Percentiles rank a stretch among this genome's conserved stretches.
These are phyloP conservation scores for Nicotiana otophora DNA, from an alignment of 257 asterid species.

Conservation along the genomic window DNA sequence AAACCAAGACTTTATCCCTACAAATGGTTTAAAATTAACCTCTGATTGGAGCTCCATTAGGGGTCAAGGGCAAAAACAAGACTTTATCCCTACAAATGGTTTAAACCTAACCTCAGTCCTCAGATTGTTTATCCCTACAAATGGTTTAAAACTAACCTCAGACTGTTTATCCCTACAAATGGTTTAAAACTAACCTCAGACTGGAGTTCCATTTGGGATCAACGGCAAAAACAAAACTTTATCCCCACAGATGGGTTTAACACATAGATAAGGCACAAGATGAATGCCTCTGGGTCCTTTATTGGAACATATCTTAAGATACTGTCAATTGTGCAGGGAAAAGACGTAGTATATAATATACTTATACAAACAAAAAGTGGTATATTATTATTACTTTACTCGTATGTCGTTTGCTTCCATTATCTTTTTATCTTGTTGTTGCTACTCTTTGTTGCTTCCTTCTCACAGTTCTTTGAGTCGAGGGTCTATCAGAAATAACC, in stretches of 20 bases:
- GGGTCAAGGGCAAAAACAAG: not conserved
- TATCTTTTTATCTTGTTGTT: no score
- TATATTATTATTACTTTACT: not conserved
- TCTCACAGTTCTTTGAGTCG: no score
- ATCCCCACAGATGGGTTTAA: not conserved
- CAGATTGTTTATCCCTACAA: not conserved
- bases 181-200: no score
- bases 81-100: not conserved
- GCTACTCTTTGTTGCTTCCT: no score
- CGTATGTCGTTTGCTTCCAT: no score
- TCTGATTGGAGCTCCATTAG: not conserved
- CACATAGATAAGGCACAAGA: not conserved
- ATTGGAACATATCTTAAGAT: not conserved
- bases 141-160: no score
- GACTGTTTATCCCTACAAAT: no score
- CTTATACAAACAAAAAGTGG: not conserved
- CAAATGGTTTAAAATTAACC: not conserved
- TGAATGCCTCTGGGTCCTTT: not conserved
- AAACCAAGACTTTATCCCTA: not conserved
- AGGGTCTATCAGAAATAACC: no score
- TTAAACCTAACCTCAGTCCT: not conserved
- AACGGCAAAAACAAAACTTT: no score
- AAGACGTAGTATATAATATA: not conserved
- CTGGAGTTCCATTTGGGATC: no score
- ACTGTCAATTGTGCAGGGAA: not conserved